These are phyloP conservation scores for Eimeria falciformis DNA, from an alignment of 169 alveolate genomes.

Conservation along the genomic window DNA sequence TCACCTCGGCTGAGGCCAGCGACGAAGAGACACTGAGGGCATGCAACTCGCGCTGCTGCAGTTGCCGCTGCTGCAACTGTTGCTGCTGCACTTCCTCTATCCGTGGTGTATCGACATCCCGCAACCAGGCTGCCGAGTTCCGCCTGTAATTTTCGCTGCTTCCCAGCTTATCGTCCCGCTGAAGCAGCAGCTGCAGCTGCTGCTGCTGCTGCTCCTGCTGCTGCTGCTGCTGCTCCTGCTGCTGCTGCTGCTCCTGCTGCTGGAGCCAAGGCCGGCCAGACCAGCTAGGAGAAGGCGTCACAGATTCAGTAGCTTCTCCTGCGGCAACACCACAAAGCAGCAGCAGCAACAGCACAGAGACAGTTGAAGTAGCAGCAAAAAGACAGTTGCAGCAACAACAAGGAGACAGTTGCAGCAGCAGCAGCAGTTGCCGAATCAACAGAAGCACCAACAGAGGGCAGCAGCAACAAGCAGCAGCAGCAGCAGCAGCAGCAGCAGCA, in stretches of 20 bases:
- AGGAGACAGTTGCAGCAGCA: background rate
- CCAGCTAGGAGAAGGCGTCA: constrained; percentile 30
- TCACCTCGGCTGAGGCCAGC: constrained; percentile 25
- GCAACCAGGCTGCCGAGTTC: background rate
- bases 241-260: constrained; percentile 47
- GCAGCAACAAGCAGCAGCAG: background rate
- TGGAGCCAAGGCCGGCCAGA: background rate
- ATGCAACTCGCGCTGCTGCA: constrained; percentile 44
- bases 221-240: constrained; percentile 32
- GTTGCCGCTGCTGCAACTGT: constrained; percentile 12
- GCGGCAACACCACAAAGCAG: background rate
- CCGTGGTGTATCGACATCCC: background rate
- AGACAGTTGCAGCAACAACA: background rate
- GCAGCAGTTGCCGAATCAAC: background rate
- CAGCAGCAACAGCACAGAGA: constrained; percentile 23
- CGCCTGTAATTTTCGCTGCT: too few species aligned
- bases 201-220: constrained; percentile 23
- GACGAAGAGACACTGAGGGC: constrained; percentile 11
- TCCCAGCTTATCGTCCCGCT: too few species aligned
- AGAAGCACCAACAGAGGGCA: background rate
- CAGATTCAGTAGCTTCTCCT: constrained; percentile 6
- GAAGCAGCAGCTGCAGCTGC: constrained; percentile 16
- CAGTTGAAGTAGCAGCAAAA: background rate
- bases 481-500: constrained; percentile 58
- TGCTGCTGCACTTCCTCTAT: constrained; percentile 6